A percentile compares a stretch with the other conserved stretches of the same genome.
Evolutionary conservation across 768 basidiomycete species (phyloP).

Genomic region (Auriscalpium vulgare): DNA sequence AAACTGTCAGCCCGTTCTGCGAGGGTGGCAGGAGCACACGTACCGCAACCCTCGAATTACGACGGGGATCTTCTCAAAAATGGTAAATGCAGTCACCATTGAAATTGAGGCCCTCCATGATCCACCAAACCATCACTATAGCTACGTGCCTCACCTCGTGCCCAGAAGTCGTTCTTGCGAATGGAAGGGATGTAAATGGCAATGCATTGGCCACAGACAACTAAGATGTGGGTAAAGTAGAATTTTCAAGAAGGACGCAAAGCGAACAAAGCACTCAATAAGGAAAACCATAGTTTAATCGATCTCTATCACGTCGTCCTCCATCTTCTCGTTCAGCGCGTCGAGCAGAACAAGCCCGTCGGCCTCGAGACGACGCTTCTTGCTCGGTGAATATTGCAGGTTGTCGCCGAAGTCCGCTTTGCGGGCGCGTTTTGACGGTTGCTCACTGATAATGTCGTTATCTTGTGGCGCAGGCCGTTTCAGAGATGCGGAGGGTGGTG

Average conservation of each 20-base stretch:
- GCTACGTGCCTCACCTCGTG: background rate
- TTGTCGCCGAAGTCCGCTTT: conserved; percentile 19
- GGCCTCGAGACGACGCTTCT: conserved; percentile 58
- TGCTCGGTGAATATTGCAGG: conserved; percentile 43
- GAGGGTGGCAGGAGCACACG: too few species aligned
- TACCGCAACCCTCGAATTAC: too few species aligned
- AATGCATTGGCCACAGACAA: background rate
- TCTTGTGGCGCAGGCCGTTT: conserved; percentile 55
- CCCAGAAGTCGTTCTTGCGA: background rate
- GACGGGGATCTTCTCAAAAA: background rate
- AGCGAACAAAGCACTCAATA: background rate
- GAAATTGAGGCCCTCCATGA: background rate
- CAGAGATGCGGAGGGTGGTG: conserved; percentile 34
- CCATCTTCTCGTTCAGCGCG: conserved; percentile 40
- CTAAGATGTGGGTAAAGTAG: background rate
- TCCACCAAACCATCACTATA: background rate
- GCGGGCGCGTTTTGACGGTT: conserved; percentile 48
- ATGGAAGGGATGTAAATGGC: background rate
- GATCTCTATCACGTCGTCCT: conserved; percentile 45
- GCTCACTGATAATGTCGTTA: conserved; percentile 44
- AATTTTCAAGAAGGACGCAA: background rate
- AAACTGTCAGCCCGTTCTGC: background rate
- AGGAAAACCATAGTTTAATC: conserved; percentile 28
- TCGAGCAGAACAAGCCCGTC: conserved; percentile 71
- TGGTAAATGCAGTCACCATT: background rate